Evolutionary conservation across 148 eudicot species (phyloP).

Genomic region (Persicaria maculosa): DNA sequence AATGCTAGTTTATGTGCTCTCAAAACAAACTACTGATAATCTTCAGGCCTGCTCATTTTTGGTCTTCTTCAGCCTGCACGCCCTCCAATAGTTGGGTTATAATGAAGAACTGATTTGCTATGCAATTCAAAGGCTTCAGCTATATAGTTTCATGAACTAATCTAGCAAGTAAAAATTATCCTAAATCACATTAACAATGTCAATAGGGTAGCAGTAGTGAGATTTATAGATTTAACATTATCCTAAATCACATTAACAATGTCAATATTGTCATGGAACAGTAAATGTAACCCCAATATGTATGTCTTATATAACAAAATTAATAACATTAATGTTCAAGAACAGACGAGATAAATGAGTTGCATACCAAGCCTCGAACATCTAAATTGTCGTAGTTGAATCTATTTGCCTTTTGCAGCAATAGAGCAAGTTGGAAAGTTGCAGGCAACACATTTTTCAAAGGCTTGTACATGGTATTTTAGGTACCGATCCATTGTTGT

Average conservation of each 20-base stretch:
- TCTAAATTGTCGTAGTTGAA: constrained; percentile 76
- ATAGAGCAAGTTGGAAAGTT: constrained; percentile 88
- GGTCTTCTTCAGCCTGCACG: constrained; percentile 48
- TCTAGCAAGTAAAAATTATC: too few species aligned
- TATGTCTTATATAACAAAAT: too few species aligned
- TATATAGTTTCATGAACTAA: background rate
- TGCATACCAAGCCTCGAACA: constrained; percentile 82
- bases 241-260: too few species aligned
- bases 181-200: too few species aligned
- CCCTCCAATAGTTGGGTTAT: background rate
- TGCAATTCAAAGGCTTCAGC: background rate
- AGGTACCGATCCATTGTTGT: constrained; percentile 74
- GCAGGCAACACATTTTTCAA: constrained; percentile 51
- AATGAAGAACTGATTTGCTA: background rate
- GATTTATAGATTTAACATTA: constrained; percentile 37
- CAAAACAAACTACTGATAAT: constrained; percentile 78
- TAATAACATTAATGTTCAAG: background rate
- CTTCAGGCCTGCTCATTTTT: constrained; percentile 37
- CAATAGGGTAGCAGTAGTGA: background rate
- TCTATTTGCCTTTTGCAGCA: constrained; percentile 76
- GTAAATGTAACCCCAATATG: background rate
- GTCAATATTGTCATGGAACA: background rate
- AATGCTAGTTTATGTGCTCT: constrained; percentile 78
- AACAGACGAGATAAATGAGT: background rate
- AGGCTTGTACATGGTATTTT: constrained; percentile 76